Evolutionary conservation across 371 early-diverging fungal species (phyloP).

Genomic region (Chytridiales sp.): DNA sequence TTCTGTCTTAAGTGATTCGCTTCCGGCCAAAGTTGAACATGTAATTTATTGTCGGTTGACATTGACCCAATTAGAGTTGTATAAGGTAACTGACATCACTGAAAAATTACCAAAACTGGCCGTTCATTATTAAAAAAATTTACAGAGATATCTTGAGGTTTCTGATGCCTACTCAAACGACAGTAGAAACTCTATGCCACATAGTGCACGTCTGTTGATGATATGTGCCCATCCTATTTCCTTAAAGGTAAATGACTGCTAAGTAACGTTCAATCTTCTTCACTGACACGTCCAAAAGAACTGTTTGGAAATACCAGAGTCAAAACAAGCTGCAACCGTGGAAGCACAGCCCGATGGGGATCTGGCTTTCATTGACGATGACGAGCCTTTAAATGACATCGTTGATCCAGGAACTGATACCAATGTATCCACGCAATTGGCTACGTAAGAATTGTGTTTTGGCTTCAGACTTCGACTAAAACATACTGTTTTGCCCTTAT

Average conservation of each 20-base stretch:
- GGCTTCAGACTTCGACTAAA: not conserved
- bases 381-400: too few relatives aligned
- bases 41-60: constrained; percentile 63
- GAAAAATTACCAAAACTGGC: not conserved
- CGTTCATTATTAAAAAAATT: not conserved
- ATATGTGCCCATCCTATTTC: constrained; percentile 1
- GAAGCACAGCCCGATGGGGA: too few relatives aligned
- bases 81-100: constrained; percentile 30
- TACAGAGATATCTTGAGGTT: constrained; percentile 5
- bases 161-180: not conserved
- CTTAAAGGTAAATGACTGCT: not conserved
- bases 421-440: too few relatives aligned
- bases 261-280: not conserved
- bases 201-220: not conserved
- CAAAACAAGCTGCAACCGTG: too few relatives aligned
- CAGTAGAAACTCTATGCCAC: not conserved
- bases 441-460: too few relatives aligned
- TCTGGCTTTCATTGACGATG: too few relatives aligned
- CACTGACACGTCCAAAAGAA: too few relatives aligned
- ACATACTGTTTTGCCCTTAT: not conserved
- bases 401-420: too few relatives aligned
- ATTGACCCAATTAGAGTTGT: constrained; percentile 54
- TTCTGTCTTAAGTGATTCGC: constrained; percentile 47
- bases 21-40: constrained; percentile 72
- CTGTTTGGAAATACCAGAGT: too few relatives aligned